phyloP scores from a whole-genome alignment of 768 basidiomycete genomes.

The Tylopilus sp. region DNA sequence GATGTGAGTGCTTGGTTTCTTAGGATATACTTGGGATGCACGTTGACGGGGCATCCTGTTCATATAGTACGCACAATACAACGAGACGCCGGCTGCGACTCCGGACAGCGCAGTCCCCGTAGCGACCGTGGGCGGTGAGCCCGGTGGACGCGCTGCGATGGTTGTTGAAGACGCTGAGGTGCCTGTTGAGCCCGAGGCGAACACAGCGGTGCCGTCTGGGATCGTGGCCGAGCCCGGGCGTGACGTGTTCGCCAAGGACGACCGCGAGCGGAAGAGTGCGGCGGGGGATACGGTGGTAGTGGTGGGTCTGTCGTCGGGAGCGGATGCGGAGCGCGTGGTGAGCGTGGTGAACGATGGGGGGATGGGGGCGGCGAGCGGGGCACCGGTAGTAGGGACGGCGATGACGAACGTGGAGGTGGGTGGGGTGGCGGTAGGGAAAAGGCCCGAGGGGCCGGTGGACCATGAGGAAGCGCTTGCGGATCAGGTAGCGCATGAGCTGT shows the following conservation, averaged over 20 bases:
- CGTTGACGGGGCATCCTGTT: too few species aligned
- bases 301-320: neutral
- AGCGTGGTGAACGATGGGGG: conserved; percentile 26
- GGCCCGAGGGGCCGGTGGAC: conserved; percentile 41
- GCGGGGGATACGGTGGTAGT: neutral
- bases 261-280: conserved; percentile 46
- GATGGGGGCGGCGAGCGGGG: neutral
- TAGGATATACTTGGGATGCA: neutral
- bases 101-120: conserved; percentile 37
- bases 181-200: conserved; percentile 19
- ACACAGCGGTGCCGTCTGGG: conserved; percentile 41
- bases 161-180: conserved; percentile 43
- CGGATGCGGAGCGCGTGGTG: conserved; percentile 32
- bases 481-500: conserved; percentile 53
- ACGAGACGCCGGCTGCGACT: conserved; percentile 34
- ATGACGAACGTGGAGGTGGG: neutral
- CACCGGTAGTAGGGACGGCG: too few species aligned
- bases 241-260: conserved; percentile 63
- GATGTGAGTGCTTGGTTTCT: conserved; percentile 42
- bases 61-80: conserved; percentile 61
- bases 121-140: conserved; percentile 50
- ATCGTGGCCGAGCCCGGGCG: conserved; percentile 68
- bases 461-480: conserved; percentile 50
- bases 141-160: conserved; percentile 50
- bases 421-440: neutral